Percentiles rank a stretch among this genome's conserved stretches.
Conservation (phyloP, 768 basidiomycete genomes). For the Collybia sordida region DNA sequence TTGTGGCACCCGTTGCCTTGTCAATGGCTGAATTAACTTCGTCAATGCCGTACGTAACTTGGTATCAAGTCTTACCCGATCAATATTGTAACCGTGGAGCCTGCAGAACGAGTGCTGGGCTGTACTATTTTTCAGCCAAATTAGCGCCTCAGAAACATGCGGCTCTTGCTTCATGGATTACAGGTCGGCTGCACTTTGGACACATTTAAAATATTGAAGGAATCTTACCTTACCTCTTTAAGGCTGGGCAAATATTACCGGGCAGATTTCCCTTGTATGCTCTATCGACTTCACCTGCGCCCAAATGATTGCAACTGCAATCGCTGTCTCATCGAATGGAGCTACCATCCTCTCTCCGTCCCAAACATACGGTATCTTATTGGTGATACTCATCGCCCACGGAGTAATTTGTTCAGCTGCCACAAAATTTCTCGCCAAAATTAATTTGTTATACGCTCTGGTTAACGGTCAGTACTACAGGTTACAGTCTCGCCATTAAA, state of each 20-base stretch:
- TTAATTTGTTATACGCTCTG: slow-evolving; percentile 70
- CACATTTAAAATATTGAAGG: no score
- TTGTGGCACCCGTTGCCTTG: slow-evolving; percentile 65
- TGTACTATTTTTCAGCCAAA: slow-evolving; percentile 80
- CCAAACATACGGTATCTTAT: slow-evolving; percentile 65
- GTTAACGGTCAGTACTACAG: slow-evolving; percentile 53
- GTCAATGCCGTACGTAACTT: slow-evolving; percentile 65
- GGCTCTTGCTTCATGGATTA: slow-evolving; percentile 65
- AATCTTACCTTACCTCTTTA: no score
- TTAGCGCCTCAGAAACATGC: slow-evolving; percentile 63
- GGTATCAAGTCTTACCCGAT: no score
- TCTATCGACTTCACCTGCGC: slow-evolving; percentile 79
- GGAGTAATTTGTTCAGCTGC: slow-evolving; percentile 73
- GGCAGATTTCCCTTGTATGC: slow-evolving; percentile 63
- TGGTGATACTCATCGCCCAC: slow-evolving; percentile 65
- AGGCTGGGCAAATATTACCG: slow-evolving; percentile 75
- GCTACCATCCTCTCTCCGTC: slow-evolving; percentile 50
- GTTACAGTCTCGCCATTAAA: neutral
- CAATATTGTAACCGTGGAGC: no score
- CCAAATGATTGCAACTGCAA: slow-evolving; percentile 75
- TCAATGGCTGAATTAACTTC: slow-evolving; percentile 76
- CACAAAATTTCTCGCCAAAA: slow-evolving; percentile 59
- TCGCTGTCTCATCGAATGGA: slow-evolving; percentile 60
- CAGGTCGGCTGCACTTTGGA: slow-evolving; percentile 25
- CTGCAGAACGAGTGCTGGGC: slow-evolving; percentile 69